Evolutionary conservation across 225 moss, liverwort and hornwort genomes (phyloP).

Genomic region (Bryoerythrophyllum caledonicum): DNA sequence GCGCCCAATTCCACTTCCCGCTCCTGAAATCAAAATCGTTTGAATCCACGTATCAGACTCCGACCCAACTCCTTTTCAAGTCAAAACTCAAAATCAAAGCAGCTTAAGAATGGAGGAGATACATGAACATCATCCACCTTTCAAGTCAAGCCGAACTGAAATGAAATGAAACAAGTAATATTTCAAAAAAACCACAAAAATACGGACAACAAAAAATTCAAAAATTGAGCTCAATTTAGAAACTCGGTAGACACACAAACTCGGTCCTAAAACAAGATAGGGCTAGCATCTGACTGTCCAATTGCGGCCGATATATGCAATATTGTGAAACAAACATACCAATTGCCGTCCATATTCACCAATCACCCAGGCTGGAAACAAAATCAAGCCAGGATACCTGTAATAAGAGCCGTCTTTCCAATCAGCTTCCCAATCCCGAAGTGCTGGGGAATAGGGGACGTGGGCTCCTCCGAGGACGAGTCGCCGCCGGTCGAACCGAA

Average conservation of each 20-base stretch:
- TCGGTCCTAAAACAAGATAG: background rate
- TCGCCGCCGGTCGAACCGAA: conserved; percentile 21
- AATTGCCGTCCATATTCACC: background rate
- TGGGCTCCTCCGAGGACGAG: conserved; percentile 4
- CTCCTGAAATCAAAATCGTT: conserved; percentile 51
- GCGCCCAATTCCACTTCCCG: conserved; percentile 95
- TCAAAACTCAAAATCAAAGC: too few species aligned
- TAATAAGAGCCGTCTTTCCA: conserved; percentile 61
- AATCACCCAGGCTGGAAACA: background rate
- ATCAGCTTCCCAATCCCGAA: conserved; percentile 55
- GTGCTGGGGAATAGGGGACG: conserved; percentile 36
- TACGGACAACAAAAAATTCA: background rate
- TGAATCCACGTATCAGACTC: background rate
- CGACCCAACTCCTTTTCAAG: background rate
- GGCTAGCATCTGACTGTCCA: conserved; percentile 2
- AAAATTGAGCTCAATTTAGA: background rate
- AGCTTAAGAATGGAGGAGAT: too few species aligned
- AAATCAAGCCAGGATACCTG: conserved; percentile 30
- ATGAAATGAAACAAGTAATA: background rate
- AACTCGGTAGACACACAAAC: background rate
- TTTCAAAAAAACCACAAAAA: background rate
- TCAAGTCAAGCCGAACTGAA: background rate
- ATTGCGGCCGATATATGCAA: too few species aligned
- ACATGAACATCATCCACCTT: too few species aligned
- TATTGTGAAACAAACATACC: background rate